Conservation (phyloP, 1,284 basidiomycete genomes). For the Peniophora sp. region DNA sequence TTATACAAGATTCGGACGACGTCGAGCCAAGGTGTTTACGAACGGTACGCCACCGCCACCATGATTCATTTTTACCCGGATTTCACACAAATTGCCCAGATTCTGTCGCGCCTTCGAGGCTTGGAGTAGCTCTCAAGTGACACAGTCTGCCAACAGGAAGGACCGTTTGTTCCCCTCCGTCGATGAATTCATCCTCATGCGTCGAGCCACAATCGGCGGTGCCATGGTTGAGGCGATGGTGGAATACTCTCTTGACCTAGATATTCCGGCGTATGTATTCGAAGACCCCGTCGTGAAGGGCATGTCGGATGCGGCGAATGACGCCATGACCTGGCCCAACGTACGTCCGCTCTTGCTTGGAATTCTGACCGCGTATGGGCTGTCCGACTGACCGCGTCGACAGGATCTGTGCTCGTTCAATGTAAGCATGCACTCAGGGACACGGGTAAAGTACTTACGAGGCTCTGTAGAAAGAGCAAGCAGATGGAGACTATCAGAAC, state of each 20-base stretch:
- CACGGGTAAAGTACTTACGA: background rate
- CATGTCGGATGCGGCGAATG: slow-evolving; percentile 37
- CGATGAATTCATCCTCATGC: slow-evolving; percentile 34
- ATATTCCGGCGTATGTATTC: slow-evolving; percentile 37
- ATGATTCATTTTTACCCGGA: background rate
- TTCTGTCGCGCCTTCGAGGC: slow-evolving; percentile 30
- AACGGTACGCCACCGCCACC: slow-evolving; percentile 17
- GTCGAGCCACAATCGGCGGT: slow-evolving; percentile 34
- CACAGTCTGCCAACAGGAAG: slow-evolving; percentile 30
- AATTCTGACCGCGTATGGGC: too few relatives aligned
- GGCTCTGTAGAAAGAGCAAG: slow-evolving; percentile 35
- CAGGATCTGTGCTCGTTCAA: slow-evolving; percentile 42
- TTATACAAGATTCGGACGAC: slow-evolving; percentile 29
- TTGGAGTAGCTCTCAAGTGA: slow-evolving; percentile 32
- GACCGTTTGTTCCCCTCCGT: slow-evolving; percentile 30
- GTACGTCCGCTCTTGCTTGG: slow-evolving; percentile 18
- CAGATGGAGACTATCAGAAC: slow-evolving; percentile 42
- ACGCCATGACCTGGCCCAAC: slow-evolving; percentile 46
- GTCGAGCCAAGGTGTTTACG: slow-evolving; percentile 28
- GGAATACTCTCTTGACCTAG: slow-evolving; percentile 38
- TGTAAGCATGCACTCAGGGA: slow-evolving; percentile 19
- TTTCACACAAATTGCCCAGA: slow-evolving; percentile 16
- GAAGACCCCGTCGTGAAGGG: slow-evolving; percentile 28
- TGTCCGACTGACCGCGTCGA: background rate
- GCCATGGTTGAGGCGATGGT: slow-evolving; percentile 40